These are phyloP conservation scores for Pistacia integerrima DNA, from an alignment of 345 rosid species.

Conservation along the genomic window DNA sequence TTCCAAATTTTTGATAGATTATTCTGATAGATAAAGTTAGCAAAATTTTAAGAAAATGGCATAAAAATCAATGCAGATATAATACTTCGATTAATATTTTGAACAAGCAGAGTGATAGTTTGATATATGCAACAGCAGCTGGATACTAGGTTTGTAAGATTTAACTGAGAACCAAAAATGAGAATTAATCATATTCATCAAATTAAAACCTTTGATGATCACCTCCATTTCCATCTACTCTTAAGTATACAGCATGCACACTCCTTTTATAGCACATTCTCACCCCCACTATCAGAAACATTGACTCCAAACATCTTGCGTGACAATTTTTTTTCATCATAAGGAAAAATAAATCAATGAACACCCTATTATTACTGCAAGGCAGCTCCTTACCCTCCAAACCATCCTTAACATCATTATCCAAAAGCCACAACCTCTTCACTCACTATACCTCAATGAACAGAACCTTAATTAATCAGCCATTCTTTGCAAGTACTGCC, in stretches of 20 bases:
- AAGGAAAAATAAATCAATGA: neutral
- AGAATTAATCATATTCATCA: slow-evolving; percentile 5
- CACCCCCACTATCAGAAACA: neutral
- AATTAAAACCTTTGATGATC: neutral
- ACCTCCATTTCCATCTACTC: neutral
- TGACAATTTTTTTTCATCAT: neutral
- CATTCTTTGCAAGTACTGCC: neutral
- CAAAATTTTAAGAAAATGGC: neutral
- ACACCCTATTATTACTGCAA: neutral
- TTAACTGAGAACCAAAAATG: neutral
- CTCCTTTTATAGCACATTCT: neutral
- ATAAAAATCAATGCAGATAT: neutral
- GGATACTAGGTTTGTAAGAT: neutral
- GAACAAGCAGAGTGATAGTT: neutral
- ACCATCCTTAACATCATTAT: neutral
- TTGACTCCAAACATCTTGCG: neutral
- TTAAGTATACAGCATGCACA: neutral
- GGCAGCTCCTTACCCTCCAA: neutral
- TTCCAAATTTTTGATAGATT: neutral
- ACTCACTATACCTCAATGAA: neutral
- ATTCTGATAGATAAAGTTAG: neutral
- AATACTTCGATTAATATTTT: neutral
- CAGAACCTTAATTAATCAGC: neutral
- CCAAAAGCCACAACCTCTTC: neutral
- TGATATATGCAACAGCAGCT: neutral